These are phyloP conservation scores for Annona squamosa DNA, from an alignment of 164 flowering plant genomes.

Conservation along the genomic window DNA sequence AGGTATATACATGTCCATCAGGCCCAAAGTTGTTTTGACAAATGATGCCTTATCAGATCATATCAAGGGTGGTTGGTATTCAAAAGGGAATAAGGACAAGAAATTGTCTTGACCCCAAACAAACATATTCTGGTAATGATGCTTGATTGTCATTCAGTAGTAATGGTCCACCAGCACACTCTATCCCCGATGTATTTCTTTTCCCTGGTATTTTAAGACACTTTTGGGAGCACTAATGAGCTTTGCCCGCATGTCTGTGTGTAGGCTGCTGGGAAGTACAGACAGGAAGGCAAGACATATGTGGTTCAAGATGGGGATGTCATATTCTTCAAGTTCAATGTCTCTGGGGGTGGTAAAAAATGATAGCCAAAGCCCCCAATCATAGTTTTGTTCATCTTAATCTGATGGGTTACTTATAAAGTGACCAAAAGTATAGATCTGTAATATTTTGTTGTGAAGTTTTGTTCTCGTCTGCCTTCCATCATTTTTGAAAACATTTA, in stretches of 20 bases:
- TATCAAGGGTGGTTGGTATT: no score
- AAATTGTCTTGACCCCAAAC: no score
- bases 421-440: neutral
- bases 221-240: neutral
- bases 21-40: neutral
- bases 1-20: constrained; percentile 38
- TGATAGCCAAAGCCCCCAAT: constrained; percentile 20
- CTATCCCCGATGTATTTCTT: neutral
- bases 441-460: neutral
- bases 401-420: neutral
- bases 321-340: constrained; percentile 97
- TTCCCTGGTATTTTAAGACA: neutral
- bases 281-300: constrained; percentile 91
- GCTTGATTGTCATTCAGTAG: neutral
- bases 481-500: neutral
- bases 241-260: neutral
- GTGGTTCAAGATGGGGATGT: constrained; percentile 94
- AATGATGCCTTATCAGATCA: neutral
- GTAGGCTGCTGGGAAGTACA: constrained; percentile 93
- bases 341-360: constrained; percentile 94
- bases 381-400: neutral
- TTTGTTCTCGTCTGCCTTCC: neutral
- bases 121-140: neutral
- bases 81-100: no score
- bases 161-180: neutral